Evolutionary conservation across 129 eudicot species (phyloP), one percentile per base, ranked within the genome.

Genomic region (Arctium lappa): DNA sequence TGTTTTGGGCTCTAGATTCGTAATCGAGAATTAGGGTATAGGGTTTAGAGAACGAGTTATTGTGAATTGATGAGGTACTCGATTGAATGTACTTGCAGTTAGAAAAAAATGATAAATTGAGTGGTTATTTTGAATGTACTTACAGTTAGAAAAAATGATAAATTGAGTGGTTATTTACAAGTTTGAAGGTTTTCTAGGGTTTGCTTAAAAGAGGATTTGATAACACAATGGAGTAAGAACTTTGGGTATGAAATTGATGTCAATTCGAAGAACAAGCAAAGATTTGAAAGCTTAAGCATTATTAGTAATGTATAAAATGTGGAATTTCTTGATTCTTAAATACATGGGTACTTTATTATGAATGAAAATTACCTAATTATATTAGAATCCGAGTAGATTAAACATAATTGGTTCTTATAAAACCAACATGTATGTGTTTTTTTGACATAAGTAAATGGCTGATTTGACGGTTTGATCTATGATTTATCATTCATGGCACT

Each of bases 121-220:
- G 78, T 22, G 27, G 27, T 22, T 22, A 22, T 22, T 22, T 22
- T 22, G 27, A 22, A 22, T 22, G 27, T 22, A 22, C 27, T 22
- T 22, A 22, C 4, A n/a, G 81, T 15, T 69, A 22, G 27, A 27
- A 77, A 83, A 27, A 38, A 4, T 5, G 13, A 3, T n/a, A 16
- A 53, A 38, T 71, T 72, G 74, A 37, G 74, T 38, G 37, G 73
- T 10, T 34, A 13, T 69, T 22, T 77, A 33, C n/a, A 27, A 22
- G 34, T 77, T 13, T 83, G 32, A 69, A 70, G 82, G 30, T 40
- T 1, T 39, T 44, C 69, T 72, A 60, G 79, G 86, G 79, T 84
- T 78, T 71, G 50, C 16, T 4, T 53, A 69, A 68, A 13, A 8
- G 76, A 37, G 42, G 18, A 53, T 6, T 81, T 13, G 29, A 27